Percentiles rank a stretch among this genome's conserved stretches.
phyloP scores from a whole-genome alignment of 1,139 yeast genomes.

The Candida tunisiensis region DNA sequence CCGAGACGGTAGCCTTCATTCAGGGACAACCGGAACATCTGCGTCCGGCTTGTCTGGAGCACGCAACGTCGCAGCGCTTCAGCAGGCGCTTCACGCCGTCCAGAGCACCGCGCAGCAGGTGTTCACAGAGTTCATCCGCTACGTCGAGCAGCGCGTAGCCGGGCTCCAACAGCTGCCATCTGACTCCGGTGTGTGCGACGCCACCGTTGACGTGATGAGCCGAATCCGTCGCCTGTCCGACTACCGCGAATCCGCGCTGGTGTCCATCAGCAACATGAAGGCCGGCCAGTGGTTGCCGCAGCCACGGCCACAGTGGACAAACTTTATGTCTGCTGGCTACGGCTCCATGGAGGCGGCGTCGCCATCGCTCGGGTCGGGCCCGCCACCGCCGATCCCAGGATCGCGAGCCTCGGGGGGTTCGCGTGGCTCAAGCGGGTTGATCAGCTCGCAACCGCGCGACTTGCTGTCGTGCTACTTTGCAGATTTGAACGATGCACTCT shows the following conservation, averaged over 20 bases:
- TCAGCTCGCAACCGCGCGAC: constrained; percentile 28
- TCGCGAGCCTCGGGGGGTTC: constrained; percentile 4
- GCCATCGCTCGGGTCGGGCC: constrained; percentile 8
- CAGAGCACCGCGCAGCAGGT: constrained; percentile 22
- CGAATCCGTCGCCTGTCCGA: constrained; percentile 49
- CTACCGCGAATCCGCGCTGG: constrained; percentile 35
- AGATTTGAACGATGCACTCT: constrained; percentile 60
- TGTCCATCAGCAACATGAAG: constrained; percentile 32
- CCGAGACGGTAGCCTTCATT: no score
- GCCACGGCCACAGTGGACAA: not conserved
- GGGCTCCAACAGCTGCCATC: constrained; percentile 29
- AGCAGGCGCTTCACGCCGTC: constrained; percentile 7
- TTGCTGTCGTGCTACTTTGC: constrained; percentile 48
- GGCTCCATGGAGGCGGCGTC: constrained; percentile 17
- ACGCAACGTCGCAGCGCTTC: no score
- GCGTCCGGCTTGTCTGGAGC: no score
- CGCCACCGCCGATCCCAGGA: constrained; percentile 7
- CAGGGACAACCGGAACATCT: no score
- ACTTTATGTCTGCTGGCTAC: constrained; percentile 36
- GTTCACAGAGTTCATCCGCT: constrained; percentile 39
- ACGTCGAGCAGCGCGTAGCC: constrained; percentile 34
- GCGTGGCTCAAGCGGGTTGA: constrained; percentile 19
- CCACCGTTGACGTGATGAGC: constrained; percentile 50
- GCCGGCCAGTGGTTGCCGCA: constrained; percentile 60
- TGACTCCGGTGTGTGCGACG: constrained; percentile 54